A percentile compares a stretch with the other conserved stretches of the same genome.
phyloP scores from a whole-genome alignment of 2,329 filamentous ascomycete species.

The Claviceps sp. region DNA sequence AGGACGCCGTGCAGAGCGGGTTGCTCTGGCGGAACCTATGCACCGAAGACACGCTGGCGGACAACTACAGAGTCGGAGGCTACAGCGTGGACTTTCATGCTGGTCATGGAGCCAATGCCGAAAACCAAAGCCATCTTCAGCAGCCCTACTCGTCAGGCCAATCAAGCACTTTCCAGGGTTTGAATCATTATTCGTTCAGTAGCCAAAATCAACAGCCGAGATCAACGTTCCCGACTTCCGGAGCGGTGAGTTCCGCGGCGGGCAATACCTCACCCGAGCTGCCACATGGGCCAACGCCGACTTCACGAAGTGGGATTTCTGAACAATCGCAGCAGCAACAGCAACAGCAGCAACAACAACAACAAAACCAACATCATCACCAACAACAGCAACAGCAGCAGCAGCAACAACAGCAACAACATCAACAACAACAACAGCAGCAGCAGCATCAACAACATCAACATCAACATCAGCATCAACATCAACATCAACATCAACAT shows the following conservation, averaged over 20 bases:
- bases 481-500: neutral
- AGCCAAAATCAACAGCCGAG: slow-evolving; percentile 18
- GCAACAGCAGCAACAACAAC: slow-evolving; percentile 15
- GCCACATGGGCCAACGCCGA: slow-evolving; percentile 20
- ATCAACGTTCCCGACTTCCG: slow-evolving; percentile 34
- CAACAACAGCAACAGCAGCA: neutral
- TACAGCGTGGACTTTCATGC: slow-evolving; percentile 63
- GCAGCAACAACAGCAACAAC: slow-evolving; percentile 24
- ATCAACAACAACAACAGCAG: slow-evolving; percentile 22
- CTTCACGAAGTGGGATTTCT: slow-evolving; percentile 21
- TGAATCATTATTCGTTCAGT: slow-evolving; percentile 7
- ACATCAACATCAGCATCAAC: slow-evolving; percentile 20
- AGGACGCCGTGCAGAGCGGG: slow-evolving; percentile 60
- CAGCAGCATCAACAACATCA: neutral
- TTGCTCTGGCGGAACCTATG: slow-evolving; percentile 68
- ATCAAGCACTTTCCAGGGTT: slow-evolving; percentile 11
- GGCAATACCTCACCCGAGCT: slow-evolving; percentile 31
- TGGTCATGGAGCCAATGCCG: slow-evolving; percentile 50
- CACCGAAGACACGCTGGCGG: slow-evolving; percentile 57
- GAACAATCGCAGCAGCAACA: slow-evolving; percentile 27
- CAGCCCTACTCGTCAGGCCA: slow-evolving; percentile 44
- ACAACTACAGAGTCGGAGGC: slow-evolving; percentile 59
- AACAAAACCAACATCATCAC: neutral
- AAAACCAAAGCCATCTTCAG: slow-evolving; percentile 49
- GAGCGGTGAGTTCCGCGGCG: slow-evolving; percentile 21